phyloP scores from a whole-genome alignment of 2,329 filamentous ascomycete genomes.

The Dactylellina leptospora region DNA sequence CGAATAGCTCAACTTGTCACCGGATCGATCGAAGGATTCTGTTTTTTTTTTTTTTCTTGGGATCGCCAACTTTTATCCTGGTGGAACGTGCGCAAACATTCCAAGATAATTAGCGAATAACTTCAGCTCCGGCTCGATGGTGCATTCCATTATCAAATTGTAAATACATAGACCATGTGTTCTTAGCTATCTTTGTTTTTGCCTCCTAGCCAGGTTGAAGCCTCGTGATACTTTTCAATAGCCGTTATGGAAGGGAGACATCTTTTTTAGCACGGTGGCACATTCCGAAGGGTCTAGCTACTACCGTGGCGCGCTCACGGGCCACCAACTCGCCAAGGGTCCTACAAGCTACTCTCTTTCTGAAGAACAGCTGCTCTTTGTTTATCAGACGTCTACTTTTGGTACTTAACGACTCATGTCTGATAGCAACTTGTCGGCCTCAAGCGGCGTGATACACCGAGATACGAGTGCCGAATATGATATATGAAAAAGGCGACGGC shows the following conservation, averaged over 20 bases:
- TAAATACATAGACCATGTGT: not conserved
- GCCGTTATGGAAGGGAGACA: conserved; percentile 2
- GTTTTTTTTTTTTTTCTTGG: too few species aligned
- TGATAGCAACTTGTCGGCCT: not conserved
- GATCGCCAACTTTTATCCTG: not conserved
- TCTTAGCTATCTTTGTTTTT: too few species aligned
- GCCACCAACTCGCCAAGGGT: conserved; percentile 2
- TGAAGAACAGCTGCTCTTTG: too few species aligned
- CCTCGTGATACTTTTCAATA: conserved; percentile 18
- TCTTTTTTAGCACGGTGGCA: not conserved
- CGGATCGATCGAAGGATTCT: too few species aligned
- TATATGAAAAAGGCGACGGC: not conserved
- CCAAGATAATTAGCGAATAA: not conserved
- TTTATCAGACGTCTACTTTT: not conserved
- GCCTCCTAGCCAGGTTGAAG: too few species aligned
- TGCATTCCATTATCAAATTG: not conserved
- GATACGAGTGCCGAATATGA: not conserved
- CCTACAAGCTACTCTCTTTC: too few species aligned
- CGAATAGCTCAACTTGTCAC: not conserved
- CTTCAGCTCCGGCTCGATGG: too few species aligned
- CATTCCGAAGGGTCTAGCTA: not conserved
- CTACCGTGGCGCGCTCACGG: not conserved
- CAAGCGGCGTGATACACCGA: not conserved
- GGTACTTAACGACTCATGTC: not conserved
- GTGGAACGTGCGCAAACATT: not conserved